Percentiles rank a stretch among this genome's conserved stretches.
Evolutionary conservation across 1,139 yeast genomes (phyloP).

Genomic region (Zygosaccharomyces pseudobailii): DNA sequence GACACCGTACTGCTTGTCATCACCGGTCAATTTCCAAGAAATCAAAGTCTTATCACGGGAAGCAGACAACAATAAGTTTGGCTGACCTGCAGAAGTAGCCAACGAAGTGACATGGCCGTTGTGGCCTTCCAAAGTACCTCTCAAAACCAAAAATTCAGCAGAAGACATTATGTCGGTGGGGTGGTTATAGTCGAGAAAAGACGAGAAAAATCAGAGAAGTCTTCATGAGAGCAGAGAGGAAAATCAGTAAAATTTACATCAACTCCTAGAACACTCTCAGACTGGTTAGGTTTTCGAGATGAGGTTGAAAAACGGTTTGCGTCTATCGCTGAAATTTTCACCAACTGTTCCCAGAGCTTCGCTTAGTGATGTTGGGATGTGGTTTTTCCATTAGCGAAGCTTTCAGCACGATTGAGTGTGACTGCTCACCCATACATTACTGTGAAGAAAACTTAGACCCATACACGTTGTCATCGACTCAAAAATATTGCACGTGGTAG

Average conservation of each 20-base stretch:
- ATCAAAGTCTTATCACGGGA: constrained; percentile 98
- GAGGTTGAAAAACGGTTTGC: constrained; percentile 4
- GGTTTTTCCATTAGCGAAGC: constrained; percentile 17
- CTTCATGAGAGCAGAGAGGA: not conserved
- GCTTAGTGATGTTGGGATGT: constrained; percentile 6
- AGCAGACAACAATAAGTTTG: constrained; percentile 96
- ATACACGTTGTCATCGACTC: no score
- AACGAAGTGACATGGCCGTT: constrained; percentile 96
- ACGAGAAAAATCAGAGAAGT: not conserved
- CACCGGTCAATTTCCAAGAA: constrained; percentile 98
- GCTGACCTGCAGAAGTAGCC: constrained; percentile 98
- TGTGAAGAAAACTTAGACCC: not conserved
- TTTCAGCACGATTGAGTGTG: constrained; percentile 12
- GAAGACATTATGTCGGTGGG: constrained; percentile 41
- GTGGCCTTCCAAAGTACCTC: constrained; percentile 98
- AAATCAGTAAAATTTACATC: not conserved
- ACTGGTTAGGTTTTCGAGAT: not conserved
- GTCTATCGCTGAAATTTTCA: constrained; percentile 16
- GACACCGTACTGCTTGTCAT: constrained; percentile 95
- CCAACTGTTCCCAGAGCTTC: constrained; percentile 25
- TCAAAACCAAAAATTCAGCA: constrained; percentile 93
- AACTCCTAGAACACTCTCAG: not conserved
- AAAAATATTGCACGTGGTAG: no score
- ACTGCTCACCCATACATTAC: constrained; percentile 8
- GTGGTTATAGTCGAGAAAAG: not conserved